Percentiles rank a stretch among this genome's conserved stretches.
phyloP scores from a whole-genome alignment of 208 protist species.

The Wallacemonas sp. region DNA sequence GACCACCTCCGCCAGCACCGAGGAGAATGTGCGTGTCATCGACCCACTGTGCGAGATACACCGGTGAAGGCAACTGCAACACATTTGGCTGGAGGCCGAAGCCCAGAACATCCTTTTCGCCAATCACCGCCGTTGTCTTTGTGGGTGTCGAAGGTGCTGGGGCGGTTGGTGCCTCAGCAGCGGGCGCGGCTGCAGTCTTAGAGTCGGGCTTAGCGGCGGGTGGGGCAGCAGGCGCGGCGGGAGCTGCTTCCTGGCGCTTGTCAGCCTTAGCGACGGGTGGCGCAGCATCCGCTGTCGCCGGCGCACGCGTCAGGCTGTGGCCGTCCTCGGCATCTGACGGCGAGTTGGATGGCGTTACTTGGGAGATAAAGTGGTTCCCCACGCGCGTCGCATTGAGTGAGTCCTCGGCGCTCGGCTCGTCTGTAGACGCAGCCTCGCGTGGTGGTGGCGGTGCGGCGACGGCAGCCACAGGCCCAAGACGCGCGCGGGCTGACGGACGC shows the following conservation, averaged over 20 bases:
- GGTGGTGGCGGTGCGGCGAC: background rate
- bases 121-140: background rate
- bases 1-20: slow-evolving; percentile 73
- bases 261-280: background rate
- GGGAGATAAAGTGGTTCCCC: background rate
- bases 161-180: too few relatives aligned
- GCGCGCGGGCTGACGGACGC: background rate
- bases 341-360: background rate
- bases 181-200: too few relatives aligned
- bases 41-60: slow-evolving; percentile 73
- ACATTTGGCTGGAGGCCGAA: slow-evolving; percentile 19
- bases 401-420: background rate
- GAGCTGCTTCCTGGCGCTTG: background rate
- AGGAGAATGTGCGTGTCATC: slow-evolving; percentile 63
- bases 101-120: slow-evolving; percentile 4
- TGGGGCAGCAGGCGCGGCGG: background rate
- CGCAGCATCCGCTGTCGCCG: background rate
- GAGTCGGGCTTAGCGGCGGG: background rate
- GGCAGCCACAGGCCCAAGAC: background rate
- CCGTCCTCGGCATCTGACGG: background rate
- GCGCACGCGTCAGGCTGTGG: background rate
- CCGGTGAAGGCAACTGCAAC: slow-evolving; percentile 74
- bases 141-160: background rate
- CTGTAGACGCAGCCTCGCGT: background rate
- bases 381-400: background rate